These are phyloP conservation scores for Pezicula carpinea DNA, from an alignment of 2,329 filamentous ascomycete species.

Conservation along the genomic window DNA sequence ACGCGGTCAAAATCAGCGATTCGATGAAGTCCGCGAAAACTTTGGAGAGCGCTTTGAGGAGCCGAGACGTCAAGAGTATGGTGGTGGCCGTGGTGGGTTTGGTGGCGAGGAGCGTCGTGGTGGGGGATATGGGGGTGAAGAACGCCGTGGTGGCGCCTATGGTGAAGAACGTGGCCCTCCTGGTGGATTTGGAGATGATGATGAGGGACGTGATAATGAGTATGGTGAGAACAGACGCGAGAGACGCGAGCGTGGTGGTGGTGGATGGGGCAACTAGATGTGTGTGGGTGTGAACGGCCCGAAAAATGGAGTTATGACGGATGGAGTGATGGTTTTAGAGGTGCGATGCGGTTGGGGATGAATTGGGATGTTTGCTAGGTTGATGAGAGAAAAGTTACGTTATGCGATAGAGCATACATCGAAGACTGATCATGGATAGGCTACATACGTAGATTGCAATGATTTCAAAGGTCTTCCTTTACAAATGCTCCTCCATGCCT, in stretches of 20 bases:
- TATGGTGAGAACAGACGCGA: conserved; percentile 1
- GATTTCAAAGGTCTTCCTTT: no score
- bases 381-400: no score
- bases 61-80: conserved; percentile 18
- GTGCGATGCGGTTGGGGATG: no score
- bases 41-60: conserved; percentile 20
- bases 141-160: conserved; percentile 7
- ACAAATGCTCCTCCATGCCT: no score
- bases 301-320: no score
- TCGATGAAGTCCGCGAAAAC: conserved; percentile 9
- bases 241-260: conserved; percentile 12
- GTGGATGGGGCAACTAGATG: conserved; percentile 15
- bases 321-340: no score
- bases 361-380: no score
- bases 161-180: neutral
- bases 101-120: conserved; percentile 12
- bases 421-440: no score
- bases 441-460: no score
- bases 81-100: conserved; percentile 7
- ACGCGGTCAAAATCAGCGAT: neutral
- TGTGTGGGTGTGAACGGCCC: neutral
- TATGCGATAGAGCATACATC: no score
- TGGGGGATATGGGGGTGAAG: conserved; percentile 23
- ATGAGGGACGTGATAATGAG: conserved; percentile 5
- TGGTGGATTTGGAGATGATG: conserved; percentile 6